A percentile compares a stretch with the other conserved stretches of the same genome.
These are phyloP conservation scores for Eucalyptus grandis DNA, from an alignment of 345 rosid species.

Conservation along the genomic window DNA sequence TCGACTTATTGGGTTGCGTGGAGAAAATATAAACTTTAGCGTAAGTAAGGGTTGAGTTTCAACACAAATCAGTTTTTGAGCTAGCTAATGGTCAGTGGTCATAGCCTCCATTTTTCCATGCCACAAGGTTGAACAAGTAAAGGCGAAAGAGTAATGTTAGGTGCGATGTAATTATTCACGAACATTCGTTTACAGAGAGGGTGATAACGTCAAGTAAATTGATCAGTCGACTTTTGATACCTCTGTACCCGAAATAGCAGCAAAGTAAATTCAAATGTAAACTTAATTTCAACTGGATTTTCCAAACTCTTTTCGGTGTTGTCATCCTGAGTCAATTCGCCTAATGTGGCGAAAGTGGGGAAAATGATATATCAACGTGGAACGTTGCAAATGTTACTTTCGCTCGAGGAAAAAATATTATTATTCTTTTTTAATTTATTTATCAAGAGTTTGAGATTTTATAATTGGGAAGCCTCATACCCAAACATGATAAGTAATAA, in stretches of 20 bases:
- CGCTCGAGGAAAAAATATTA: fast-evolving
- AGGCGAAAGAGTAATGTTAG: background rate
- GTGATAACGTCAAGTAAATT: background rate
- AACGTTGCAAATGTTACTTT: background rate
- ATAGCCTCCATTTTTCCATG: background rate
- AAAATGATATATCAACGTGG: background rate
- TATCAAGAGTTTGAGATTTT: background rate
- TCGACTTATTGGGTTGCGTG: background rate
- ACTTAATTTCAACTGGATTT: background rate
- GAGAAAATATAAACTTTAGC: background rate
- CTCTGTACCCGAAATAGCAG: background rate
- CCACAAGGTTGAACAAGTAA: background rate
- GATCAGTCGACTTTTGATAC: background rate
- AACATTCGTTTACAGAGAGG: background rate
- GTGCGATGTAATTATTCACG: background rate
- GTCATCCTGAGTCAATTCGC: background rate
- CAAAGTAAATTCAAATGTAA: background rate
- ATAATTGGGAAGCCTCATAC: background rate
- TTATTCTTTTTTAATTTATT: background rate
- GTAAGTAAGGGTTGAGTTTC: background rate
- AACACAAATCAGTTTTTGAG: background rate
- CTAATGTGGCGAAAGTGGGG: background rate
- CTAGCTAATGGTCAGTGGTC: background rate
- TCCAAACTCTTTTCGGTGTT: background rate
- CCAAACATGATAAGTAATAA: background rate